Percentiles rank a stretch among this genome's conserved stretches.
These are phyloP conservation scores for Ascodesmis nigricans DNA, from an alignment of 495 filamentous ascomycete genomes.

Conservation along the genomic window DNA sequence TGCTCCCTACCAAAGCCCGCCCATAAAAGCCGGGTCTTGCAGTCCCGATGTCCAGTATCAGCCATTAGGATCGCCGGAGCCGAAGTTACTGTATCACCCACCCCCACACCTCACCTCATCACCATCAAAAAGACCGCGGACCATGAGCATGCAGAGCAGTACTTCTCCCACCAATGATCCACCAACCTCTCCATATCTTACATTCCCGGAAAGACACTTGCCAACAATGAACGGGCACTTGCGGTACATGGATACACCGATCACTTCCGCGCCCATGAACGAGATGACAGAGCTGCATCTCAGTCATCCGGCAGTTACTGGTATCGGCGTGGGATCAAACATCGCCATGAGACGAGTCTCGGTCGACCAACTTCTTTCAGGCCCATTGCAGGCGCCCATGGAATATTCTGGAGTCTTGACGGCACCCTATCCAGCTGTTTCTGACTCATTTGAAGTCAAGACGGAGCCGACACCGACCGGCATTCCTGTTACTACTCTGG, in stretches of 20 bases:
- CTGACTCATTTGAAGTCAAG: neutral
- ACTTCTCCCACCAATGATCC: conserved; percentile 19
- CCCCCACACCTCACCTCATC: conserved; percentile 14
- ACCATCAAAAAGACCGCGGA: conserved; percentile 18
- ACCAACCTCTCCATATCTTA: conserved; percentile 14
- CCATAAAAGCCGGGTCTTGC: conserved; percentile 7
- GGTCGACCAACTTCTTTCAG: conserved; percentile 18
- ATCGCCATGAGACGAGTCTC: conserved; percentile 18
- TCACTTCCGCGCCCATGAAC: conserved; percentile 10
- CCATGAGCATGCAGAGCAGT: too few species aligned
- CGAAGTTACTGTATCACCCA: conserved; percentile 16
- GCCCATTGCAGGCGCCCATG: conserved; percentile 7
- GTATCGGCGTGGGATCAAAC: conserved; percentile 14
- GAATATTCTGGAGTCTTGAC: neutral
- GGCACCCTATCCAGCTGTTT: neutral
- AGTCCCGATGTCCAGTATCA: conserved; percentile 17
- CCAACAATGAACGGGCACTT: conserved; percentile 18
- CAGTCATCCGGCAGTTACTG: conserved; percentile 12
- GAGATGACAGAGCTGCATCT: conserved; percentile 13
- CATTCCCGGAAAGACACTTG: too few species aligned
- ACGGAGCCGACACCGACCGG: too few species aligned
- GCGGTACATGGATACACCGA: conserved; percentile 10
- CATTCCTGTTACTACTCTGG: conserved; percentile 3
- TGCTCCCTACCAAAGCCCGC: conserved; percentile 17
- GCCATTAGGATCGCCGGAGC: conserved; percentile 12